phyloP scores from a whole-genome alignment of 2,329 filamentous ascomycete species.

The Diaporthe citri region DNA sequence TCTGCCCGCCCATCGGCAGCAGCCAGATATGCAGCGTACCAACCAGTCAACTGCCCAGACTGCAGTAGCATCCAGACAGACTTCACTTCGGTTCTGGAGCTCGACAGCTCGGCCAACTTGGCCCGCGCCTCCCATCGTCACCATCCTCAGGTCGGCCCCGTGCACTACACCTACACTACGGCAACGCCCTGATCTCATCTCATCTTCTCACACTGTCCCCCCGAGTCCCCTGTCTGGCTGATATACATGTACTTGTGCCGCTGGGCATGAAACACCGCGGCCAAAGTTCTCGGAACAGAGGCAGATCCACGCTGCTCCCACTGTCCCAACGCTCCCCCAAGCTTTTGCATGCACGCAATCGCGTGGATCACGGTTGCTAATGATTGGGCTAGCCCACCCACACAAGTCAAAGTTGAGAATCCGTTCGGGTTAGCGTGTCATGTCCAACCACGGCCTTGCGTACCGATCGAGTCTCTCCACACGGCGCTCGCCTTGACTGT shows the following conservation, averaged over 20 bases:
- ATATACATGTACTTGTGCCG: background rate
- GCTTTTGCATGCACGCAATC: constrained; percentile 14
- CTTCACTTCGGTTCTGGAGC: constrained; percentile 23
- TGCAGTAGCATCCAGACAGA: constrained; percentile 8
- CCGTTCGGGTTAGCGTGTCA: constrained; percentile 26
- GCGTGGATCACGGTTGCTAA: constrained; percentile 24
- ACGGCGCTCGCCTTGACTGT: background rate
- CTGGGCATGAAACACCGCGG: constrained; percentile 20
- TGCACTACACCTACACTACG: background rate
- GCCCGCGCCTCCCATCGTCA: constrained; percentile 5
- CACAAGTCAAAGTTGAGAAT: constrained; percentile 25
- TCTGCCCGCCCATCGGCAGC: constrained; percentile 1
- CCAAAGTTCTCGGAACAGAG: background rate
- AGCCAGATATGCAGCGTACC: constrained; percentile 8
- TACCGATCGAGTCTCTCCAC: constrained; percentile 7
- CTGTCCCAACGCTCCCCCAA: background rate
- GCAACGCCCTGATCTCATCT: constrained; percentile 18
- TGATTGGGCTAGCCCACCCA: constrained; percentile 13
- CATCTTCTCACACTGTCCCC: constrained; percentile 22
- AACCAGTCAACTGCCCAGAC: constrained; percentile 4
- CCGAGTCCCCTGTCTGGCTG: constrained; percentile 7
- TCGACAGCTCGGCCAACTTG: constrained; percentile 25
- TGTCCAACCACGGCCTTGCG: constrained; percentile 10
- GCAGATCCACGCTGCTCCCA: constrained; percentile 13
- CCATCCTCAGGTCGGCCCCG: background rate